A percentile compares a stretch with the other conserved stretches of the same genome.
These are phyloP conservation scores for Harringtonia aguacate DNA, from an alignment of 2,329 filamentous ascomycete genomes.

Conservation along the genomic window DNA sequence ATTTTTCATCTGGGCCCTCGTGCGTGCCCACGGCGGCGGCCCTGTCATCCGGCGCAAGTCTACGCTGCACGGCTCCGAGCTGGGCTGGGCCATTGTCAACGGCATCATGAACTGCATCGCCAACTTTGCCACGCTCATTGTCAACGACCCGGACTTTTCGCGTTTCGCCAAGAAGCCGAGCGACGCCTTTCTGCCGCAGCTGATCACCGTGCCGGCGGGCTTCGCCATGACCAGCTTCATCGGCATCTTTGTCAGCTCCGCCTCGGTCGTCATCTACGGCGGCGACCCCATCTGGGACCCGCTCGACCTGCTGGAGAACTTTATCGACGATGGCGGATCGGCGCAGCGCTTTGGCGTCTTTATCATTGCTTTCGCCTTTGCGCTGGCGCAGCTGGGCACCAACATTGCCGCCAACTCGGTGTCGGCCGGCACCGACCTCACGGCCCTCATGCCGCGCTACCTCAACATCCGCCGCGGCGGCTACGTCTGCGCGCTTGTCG, in stretches of 20 bases:
- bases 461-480: conserved; percentile 79
- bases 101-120: conserved; percentile 84
- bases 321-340: conserved; percentile 58
- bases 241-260: conserved; percentile 67
- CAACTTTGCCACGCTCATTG: conserved; percentile 82
- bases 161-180: conserved; percentile 69
- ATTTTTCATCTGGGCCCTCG: conserved; percentile 80
- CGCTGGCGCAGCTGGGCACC: conserved; percentile 72
- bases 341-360: conserved; percentile 66
- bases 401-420: conserved; percentile 84
- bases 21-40: conserved; percentile 71
- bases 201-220: conserved; percentile 60
- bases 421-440: conserved; percentile 74
- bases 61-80: conserved; percentile 15
- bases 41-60: conserved; percentile 61
- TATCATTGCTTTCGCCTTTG: conserved; percentile 58
- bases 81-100: conserved; percentile 75
- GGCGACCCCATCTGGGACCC: conserved; percentile 62
- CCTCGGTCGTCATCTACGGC: conserved; percentile 55
- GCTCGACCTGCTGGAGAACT: conserved; percentile 52
- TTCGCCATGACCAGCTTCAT: conserved; percentile 79
- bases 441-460: conserved; percentile 67
- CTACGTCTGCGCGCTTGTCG: conserved; percentile 72
- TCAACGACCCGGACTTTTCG: conserved; percentile 74
- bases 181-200: conserved; percentile 72